Percentiles rank a stretch among this genome's conserved stretches.
phyloP scores from a whole-genome alignment of 495 filamentous ascomycete species.

The Xanthoparmelia taractica region DNA sequence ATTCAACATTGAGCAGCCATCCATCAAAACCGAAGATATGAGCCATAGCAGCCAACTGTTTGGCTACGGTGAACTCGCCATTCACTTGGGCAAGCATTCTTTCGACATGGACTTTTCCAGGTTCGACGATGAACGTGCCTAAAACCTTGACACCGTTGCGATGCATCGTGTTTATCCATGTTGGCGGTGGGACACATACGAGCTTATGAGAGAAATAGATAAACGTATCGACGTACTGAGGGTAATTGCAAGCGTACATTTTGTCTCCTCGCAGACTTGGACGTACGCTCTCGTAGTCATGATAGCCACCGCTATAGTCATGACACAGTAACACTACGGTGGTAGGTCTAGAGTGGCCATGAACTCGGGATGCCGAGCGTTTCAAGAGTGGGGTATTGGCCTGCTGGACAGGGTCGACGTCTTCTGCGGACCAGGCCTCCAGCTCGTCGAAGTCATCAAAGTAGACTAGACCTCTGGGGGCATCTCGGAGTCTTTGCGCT shows the following conservation, averaged over 20 bases:
- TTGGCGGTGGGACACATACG: conserved; percentile 36
- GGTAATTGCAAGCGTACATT: conserved; percentile 34
- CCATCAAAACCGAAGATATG: conserved; percentile 41
- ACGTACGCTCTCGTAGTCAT: conserved; percentile 33
- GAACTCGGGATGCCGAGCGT: conserved; percentile 17
- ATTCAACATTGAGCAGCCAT: conserved; percentile 42
- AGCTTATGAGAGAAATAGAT: conserved; percentile 43
- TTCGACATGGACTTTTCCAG: conserved; percentile 26
- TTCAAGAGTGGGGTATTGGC: conserved; percentile 36
- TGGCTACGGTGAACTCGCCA: conserved; percentile 30
- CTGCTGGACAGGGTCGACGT: conserved; percentile 33
- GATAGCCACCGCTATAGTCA: conserved; percentile 40
- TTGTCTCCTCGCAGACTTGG: conserved; percentile 22
- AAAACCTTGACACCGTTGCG: conserved; percentile 37
- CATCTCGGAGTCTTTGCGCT: conserved; percentile 13
- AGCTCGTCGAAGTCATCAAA: conserved; percentile 34
- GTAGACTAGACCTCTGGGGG: conserved; percentile 31
- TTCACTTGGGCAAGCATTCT: conserved; percentile 29
- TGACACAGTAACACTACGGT: conserved; percentile 34
- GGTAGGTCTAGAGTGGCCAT: conserved; percentile 13
- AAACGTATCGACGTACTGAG: conserved; percentile 37
- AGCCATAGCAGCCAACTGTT: conserved; percentile 33
- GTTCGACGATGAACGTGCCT: conserved; percentile 39
- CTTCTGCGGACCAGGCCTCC: conserved; percentile 30
- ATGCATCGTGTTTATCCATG: conserved; percentile 41